Percentiles rank a stretch among this genome's conserved stretches.
phyloP scores from a whole-genome alignment of 2,329 filamentous ascomycete species.

The Emergomyces africanus region DNA sequence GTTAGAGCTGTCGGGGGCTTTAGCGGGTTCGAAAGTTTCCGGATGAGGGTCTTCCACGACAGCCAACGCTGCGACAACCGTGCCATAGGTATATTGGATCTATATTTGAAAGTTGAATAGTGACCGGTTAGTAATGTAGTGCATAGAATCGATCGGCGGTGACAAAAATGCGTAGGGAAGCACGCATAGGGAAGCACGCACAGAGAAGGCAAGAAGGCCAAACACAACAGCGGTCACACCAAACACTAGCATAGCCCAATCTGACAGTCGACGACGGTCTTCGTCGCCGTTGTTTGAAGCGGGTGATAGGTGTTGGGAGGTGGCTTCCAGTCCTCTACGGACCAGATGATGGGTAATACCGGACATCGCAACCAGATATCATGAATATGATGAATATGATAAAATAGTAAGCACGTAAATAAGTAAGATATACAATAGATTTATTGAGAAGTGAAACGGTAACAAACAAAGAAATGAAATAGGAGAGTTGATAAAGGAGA shows the following conservation, averaged over 20 bases:
- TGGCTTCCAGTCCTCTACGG: slow-evolving; percentile 25
- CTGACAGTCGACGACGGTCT: slow-evolving; percentile 14
- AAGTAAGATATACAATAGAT: neutral
- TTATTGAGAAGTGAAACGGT: neutral
- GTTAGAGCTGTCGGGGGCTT: slow-evolving; percentile 16
- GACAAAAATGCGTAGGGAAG: too few relatives aligned
- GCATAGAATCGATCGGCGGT: neutral
- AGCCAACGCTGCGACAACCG: slow-evolving; percentile 48
- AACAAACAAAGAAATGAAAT: too few relatives aligned
- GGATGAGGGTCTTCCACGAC: slow-evolving; percentile 50
- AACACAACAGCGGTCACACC: slow-evolving; percentile 17
- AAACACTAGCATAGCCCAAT: slow-evolving; percentile 16
- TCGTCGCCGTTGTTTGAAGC: slow-evolving; percentile 7
- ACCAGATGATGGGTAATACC: slow-evolving; percentile 18
- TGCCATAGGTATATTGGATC: slow-evolving; percentile 46
- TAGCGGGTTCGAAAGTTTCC: slow-evolving; percentile 40
- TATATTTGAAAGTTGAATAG: slow-evolving; percentile 11
- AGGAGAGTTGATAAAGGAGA: neutral
- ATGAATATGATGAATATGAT: too few relatives aligned
- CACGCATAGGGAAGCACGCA: neutral
- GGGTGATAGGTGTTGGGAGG: slow-evolving; percentile 14
- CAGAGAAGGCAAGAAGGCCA: neutral
- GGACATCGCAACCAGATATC: slow-evolving; percentile 17
- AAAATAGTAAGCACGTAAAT: neutral
- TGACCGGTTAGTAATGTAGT: neutral